Evolutionary conservation across 2,329 filamentous ascomycete species (phyloP), one percentile per base, ranked within the genome.

Genomic region (Reticulascus tulasneorum): DNA sequence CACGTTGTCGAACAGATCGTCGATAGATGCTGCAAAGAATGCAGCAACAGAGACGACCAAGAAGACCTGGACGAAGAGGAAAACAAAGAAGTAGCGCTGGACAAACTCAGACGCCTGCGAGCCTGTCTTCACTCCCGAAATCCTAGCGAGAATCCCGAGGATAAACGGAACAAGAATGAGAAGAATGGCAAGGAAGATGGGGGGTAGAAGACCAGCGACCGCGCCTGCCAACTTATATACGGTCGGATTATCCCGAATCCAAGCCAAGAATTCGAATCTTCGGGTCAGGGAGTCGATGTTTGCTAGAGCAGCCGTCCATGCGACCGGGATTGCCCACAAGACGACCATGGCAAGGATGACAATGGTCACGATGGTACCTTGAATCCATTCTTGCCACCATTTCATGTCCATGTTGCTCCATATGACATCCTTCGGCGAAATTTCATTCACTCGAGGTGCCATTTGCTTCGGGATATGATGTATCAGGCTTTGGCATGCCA

Each of bases 381-480:
- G 78, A 20, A 88, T 53, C 72, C 91, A 95, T 38, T 83, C 77
- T 45, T 91, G 82, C 89, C 90, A 97, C 91, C 93, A 97, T 36
- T 76, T 80, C 50, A 96, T 84, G 1, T 88, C 90, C 82, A 98
- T 91, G 55, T 98, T 98, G 47, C 94, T 87, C 93, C 93, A 98
- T 25, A 94, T 75, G 8, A 98, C 88, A 55, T 97, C 90, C 27
- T 83, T 82, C 1, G 93, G 93, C 7, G 89, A 88, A 29, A 98
- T 89, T 56, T 98, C 93, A n/a, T 95, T 85, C 25, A 86, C 76
- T 19, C 93, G 79, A 1, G 93, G 93, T 2, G 87, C 77, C 93
- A 98, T 98, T 29, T 94, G 86, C 50, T 86, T 86, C 2, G 93
- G 93, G 1, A 95, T 62, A 52, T 98, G 93, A 56, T 97, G 89